Conservation (phyloP, 352 stramenopile genomes). For the Pythium aristosporum region DNA sequence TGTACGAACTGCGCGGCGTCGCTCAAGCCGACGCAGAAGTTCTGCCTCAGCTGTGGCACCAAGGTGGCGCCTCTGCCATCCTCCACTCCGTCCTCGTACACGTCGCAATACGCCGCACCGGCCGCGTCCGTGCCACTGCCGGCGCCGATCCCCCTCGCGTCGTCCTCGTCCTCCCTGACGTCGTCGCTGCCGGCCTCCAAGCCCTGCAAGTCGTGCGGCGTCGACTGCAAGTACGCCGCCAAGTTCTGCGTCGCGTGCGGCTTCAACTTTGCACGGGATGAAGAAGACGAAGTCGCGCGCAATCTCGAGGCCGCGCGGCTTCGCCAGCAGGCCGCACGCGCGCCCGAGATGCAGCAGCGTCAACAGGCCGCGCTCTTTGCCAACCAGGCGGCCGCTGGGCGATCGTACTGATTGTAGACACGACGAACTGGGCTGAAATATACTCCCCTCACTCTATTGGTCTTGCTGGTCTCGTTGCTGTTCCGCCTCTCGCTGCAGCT, state of each 20-base stretch:
- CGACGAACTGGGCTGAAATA: neutral
- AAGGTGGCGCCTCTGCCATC: slow-evolving; percentile 33
- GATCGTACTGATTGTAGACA: slow-evolving; percentile 6
- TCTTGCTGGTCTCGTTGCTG: slow-evolving; percentile 14
- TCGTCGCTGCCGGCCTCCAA: slow-evolving; percentile 40
- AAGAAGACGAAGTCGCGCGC: slow-evolving; percentile 74
- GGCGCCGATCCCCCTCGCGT: slow-evolving; percentile 48
- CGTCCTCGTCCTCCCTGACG: slow-evolving; percentile 30
- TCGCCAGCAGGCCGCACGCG: slow-evolving; percentile 43
- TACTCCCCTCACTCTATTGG: neutral
- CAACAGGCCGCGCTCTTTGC: slow-evolving; percentile 69
- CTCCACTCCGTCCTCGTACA: slow-evolving; percentile 10
- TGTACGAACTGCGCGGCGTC: slow-evolving; percentile 50
- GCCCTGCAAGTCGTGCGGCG: slow-evolving; percentile 61
- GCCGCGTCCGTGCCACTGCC: slow-evolving; percentile 43
- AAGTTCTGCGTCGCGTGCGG: slow-evolving; percentile 85
- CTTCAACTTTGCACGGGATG: slow-evolving; percentile 75
- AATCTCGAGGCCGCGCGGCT: slow-evolving; percentile 67
- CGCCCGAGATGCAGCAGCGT: slow-evolving; percentile 61
- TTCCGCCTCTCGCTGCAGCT: slow-evolving; percentile 33
- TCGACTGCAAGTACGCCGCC: slow-evolving; percentile 68
- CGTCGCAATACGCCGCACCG: slow-evolving; percentile 25
- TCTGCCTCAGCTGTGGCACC: slow-evolving; percentile 77
- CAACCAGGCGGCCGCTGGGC: slow-evolving; percentile 38
- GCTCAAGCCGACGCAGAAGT: slow-evolving; percentile 70